Base-by-base conservation (phyloP, 345 rosid species). In the Orychophragmus violaceus region DNA sequence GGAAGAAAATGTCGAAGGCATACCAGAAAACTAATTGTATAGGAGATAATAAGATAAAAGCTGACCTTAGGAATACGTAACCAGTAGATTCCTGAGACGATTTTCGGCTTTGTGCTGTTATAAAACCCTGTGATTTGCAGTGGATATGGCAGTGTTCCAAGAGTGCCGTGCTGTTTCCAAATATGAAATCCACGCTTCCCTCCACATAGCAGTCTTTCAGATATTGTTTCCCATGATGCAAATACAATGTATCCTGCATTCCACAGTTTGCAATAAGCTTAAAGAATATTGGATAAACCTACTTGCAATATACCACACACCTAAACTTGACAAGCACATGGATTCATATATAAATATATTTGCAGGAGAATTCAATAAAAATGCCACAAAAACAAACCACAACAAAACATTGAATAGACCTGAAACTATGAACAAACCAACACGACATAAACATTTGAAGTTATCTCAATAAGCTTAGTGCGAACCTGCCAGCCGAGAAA, bases 401-500 rank as follows among this genome's bases (percentile, higher is more conserved):
- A n/a, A n/a, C n/a, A n/a, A n/a, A n/a, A n/a, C n/a, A n/a, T n/a
- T n/a, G n/a, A n/a, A n/a, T n/a, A n/a, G n/a, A n/a, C n/a, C n/a
- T n/a, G n/a, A n/a, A n/a, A n/a, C n/a, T n/a, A n/a, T n/a, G n/a
- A n/a, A n/a, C n/a, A n/a, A n/a, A n/a, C n/a, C n/a, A n/a, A n/a
- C n/a, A n/a, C n/a, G n/a, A n/a, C 22, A 49, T 3, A 25, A 35
- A 3, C 22, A 25, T 49, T 60, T 19, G n/a, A 62, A 12, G 19
- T 42, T 7, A 23, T 52, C 1, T 50, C 3, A 13, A 29, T 5
- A 5, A 10, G 42, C 2, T 46, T 3, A 56, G 13, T 21, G 72
- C 33, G 13, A 51, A 93, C 98, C 98, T 88, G 99, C 99, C 99
- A 90, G 4, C 97, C 95, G 4, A 94, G 99, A 71, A 90, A 90